phyloP scores from a whole-genome alignment of 257 asterid species.

The Jacaranda mimosifolia region DNA sequence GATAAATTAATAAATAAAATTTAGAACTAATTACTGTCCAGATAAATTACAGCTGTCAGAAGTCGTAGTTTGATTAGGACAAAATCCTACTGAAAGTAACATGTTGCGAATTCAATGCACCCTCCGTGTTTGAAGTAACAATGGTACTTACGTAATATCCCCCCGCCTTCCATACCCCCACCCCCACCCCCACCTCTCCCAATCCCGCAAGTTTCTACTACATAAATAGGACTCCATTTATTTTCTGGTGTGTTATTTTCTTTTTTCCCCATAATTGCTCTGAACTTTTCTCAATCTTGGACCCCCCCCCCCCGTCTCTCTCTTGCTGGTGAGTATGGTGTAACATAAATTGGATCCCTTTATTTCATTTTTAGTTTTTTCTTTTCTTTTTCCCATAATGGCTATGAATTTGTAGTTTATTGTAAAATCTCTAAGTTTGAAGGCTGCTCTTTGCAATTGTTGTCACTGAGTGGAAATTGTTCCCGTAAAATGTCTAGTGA shows the following conservation, averaged over 20 bases:
- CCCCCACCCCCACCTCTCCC: not conserved
- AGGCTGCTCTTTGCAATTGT: slow-evolving; percentile 12
- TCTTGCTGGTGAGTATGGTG: slow-evolving; percentile 36
- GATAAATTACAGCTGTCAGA: too few relatives aligned
- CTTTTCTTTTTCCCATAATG: not conserved
- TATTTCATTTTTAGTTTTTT: not conserved
- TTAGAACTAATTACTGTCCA: too few relatives aligned
- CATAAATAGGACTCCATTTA: not conserved
- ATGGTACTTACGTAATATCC: not conserved
- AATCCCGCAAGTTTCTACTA: not conserved
- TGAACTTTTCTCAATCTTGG: not conserved
- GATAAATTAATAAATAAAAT: too few relatives aligned
- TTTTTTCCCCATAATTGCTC: not conserved
- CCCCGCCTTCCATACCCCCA: not conserved
- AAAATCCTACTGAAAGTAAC: not conserved
- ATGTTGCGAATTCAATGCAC: not conserved
- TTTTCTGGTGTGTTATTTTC: not conserved
- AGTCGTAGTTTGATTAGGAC: not conserved
- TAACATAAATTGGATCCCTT: not conserved
- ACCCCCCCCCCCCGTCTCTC: too few relatives aligned
- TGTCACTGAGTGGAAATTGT: not conserved
- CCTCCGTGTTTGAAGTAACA: slow-evolving; percentile 5
- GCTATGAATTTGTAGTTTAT: slow-evolving; percentile 20
- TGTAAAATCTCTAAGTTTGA: not conserved
- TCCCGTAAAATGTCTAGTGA: not conserved